phyloP scores from a whole-genome alignment of 2,329 filamentous ascomycete genomes.

The Neonectria neomacrospora region DNA sequence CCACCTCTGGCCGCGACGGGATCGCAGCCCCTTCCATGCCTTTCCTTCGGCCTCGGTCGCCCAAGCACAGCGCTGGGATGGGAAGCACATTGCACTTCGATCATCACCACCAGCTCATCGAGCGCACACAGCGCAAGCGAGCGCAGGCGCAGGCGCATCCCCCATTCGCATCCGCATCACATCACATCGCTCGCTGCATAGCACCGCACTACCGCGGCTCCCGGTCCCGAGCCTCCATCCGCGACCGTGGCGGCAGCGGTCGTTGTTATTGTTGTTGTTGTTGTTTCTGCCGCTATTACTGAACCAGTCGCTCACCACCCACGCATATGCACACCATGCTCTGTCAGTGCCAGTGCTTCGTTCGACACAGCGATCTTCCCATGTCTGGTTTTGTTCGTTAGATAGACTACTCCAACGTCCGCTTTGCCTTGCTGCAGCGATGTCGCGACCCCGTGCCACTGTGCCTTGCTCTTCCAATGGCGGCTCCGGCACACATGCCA shows the following conservation, averaged over 20 bases:
- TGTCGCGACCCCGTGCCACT: slow-evolving; percentile 4
- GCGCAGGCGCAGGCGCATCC: not conserved
- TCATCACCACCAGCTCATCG: not conserved
- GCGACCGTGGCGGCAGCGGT: not conserved
- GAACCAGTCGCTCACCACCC: not conserved
- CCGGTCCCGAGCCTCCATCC: not conserved
- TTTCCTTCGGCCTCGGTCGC: slow-evolving; percentile 15
- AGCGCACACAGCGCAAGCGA: not conserved
- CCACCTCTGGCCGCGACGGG: slow-evolving; percentile 9
- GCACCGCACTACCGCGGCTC: not conserved
- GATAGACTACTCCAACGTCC: not conserved
- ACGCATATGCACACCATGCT: not conserved
- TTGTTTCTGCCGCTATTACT: not conserved
- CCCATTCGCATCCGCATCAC: not conserved
- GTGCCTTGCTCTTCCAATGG: not conserved
- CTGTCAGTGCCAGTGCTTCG: not conserved
- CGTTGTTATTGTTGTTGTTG: slow-evolving; percentile 5
- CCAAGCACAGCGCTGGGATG: not conserved
- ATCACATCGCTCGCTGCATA: slow-evolving; percentile 1
- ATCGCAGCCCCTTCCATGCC: slow-evolving; percentile 17
- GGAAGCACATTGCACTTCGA: slow-evolving; percentile 1
- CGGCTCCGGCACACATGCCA: not conserved
- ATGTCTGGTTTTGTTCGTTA: not conserved
- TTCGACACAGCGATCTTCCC: not conserved
- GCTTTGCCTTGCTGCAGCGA: slow-evolving; percentile 10